phyloP scores from a whole-genome alignment of 768 basidiomycete genomes.

The Inosperma sp. region DNA sequence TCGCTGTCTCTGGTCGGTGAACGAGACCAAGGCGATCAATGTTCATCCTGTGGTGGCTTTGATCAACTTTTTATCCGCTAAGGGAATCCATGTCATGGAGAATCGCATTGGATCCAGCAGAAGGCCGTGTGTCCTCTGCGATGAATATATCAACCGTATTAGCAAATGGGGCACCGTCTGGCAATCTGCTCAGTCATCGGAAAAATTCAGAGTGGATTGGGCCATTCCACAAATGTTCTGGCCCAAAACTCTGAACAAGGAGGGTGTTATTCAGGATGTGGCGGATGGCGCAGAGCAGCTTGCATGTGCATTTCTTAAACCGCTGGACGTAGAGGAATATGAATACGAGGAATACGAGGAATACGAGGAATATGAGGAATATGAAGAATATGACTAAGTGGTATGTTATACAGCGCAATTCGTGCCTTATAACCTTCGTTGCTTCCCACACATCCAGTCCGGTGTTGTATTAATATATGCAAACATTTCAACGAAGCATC shows the following conservation, averaged over 20 bases:
- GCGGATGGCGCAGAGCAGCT: too few species aligned
- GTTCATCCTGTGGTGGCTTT: neutral
- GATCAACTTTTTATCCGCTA: neutral
- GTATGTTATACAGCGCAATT: too few species aligned
- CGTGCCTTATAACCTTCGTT: too few species aligned
- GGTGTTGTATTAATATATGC: too few species aligned
- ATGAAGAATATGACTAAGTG: too few species aligned
- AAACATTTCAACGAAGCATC: too few species aligned
- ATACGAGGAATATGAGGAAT: too few species aligned
- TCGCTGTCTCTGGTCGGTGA: neutral
- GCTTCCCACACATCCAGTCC: too few species aligned
- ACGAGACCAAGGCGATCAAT: neutral
- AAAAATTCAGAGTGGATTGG: neutral
- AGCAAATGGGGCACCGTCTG: neutral
- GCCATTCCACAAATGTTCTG: neutral
- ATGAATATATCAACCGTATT: neutral
- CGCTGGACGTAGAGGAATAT: too few species aligned
- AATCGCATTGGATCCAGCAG: neutral
- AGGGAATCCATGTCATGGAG: neutral
- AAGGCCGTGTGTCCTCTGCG: neutral
- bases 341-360: too few species aligned
- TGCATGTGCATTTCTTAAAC: too few species aligned
- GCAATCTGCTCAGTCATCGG: neutral
- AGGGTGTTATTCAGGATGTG: too few species aligned
- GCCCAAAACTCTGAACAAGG: neutral